These are phyloP conservation scores for Alternaria dauci DNA, from an alignment of 2,329 filamentous ascomycete genomes.

Conservation along the genomic window DNA sequence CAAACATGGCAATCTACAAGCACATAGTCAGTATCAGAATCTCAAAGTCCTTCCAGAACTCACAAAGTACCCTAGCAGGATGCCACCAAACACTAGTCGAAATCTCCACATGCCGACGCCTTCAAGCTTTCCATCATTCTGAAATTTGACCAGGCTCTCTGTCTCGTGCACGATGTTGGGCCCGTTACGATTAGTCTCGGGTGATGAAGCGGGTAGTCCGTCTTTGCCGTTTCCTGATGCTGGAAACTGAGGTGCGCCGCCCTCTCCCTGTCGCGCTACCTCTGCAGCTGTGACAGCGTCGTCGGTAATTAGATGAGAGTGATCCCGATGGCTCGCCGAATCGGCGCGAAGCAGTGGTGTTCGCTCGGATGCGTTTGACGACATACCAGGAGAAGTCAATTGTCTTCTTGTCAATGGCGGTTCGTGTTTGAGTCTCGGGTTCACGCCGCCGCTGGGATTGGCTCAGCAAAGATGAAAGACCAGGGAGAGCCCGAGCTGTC, in stretches of 20 bases:
- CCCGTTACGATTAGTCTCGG: constrained; percentile 35
- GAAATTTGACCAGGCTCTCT: constrained; percentile 35
- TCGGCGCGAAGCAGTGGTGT: constrained; percentile 42
- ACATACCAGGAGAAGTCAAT: constrained; percentile 17
- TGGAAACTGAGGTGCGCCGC: constrained; percentile 34
- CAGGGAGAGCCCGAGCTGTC: neutral
- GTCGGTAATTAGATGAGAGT: constrained; percentile 31
- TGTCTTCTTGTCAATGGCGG: too few relatives aligned
- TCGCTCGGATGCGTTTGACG: constrained; percentile 36
- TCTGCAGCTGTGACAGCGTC: constrained; percentile 32
- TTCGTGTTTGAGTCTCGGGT: neutral
- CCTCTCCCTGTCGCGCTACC: constrained; percentile 33
- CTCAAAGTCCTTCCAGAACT: constrained; percentile 18
- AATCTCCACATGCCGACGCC: constrained; percentile 47
- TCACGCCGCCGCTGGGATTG: neutral
- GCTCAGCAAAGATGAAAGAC: neutral
- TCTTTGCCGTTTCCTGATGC: constrained; percentile 33
- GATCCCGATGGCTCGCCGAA: constrained; percentile 23
- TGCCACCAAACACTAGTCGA: constrained; percentile 49
- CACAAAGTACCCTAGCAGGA: constrained; percentile 51
- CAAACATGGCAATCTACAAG: constrained; percentile 63
- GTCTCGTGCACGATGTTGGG: constrained; percentile 24
- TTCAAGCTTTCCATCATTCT: constrained; percentile 44
- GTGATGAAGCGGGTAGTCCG: constrained; percentile 36
- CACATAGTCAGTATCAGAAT: constrained; percentile 50